A percentile compares a stretch with the other conserved stretches of the same genome.
Evolutionary conservation across 1,284 basidiomycete genomes (phyloP).

Genomic region (Gymnopus androsaceus): DNA sequence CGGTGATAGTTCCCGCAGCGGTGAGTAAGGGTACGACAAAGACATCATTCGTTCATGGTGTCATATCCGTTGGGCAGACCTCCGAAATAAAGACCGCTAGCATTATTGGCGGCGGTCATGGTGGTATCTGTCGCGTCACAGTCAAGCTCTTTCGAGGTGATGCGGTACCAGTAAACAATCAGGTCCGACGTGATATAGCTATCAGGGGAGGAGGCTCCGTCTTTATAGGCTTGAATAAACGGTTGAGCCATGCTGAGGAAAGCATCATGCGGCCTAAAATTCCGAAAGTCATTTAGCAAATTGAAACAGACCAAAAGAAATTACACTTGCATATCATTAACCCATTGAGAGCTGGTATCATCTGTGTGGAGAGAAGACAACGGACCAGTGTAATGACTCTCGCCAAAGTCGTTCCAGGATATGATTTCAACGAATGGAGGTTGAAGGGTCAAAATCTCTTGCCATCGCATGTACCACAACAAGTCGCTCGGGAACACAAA

Average conservation of each 20-base stretch:
- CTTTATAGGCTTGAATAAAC: slow-evolving; percentile 28
- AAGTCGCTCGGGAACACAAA: slow-evolving; percentile 38
- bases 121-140: slow-evolving; percentile 29
- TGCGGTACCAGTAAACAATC: slow-evolving; percentile 29
- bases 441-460: slow-evolving; percentile 30
- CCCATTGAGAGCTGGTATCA: slow-evolving; percentile 27
- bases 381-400: slow-evolving; percentile 27
- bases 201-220: slow-evolving; percentile 19
- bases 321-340: slow-evolving; percentile 25
- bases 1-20: slow-evolving; percentile 28
- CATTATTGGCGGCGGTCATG: slow-evolving; percentile 23
- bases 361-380: slow-evolving; percentile 26
- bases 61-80: slow-evolving; percentile 34
- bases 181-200: slow-evolving; percentile 23
- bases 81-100: slow-evolving; percentile 21
- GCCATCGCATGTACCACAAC: slow-evolving; percentile 33
- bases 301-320: background rate
- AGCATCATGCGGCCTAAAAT: slow-evolving; percentile 22
- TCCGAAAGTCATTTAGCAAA: background rate
- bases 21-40: slow-evolving; percentile 35
- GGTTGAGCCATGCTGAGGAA: slow-evolving; percentile 29
- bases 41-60: slow-evolving; percentile 31
- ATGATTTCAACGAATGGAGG: slow-evolving; percentile 44
- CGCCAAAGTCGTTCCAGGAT: slow-evolving; percentile 32
- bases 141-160: slow-evolving; percentile 20